Base-by-base conservation (phyloP, 164 flowering plant genomes). In the Platanus orientalis region DNA sequence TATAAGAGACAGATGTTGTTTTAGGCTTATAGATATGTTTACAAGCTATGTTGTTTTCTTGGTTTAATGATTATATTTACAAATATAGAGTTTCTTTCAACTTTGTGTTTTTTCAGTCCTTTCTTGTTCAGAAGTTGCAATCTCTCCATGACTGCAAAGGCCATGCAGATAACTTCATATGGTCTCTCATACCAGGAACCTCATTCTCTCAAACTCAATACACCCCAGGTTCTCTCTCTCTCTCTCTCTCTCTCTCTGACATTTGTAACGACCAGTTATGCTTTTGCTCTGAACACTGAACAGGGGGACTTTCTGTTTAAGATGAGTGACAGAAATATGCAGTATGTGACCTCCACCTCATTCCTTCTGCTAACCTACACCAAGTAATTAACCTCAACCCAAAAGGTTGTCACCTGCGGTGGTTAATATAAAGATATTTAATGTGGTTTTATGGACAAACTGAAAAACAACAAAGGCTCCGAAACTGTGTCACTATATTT, bases 161-260 rank as follows among this genome's bases (percentile, higher is more conserved):
- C 16, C 96, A 85, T 64, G 95, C 98, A 40, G 96, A 90, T 72
- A 84, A 74, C 64, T 92, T 57, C 76, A 88, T 92, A 6, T 89
- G 96, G 60, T 89, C 96, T 57, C 69, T 88, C 44, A 72, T 88
- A 6, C 92, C 96, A 21, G 96, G 90, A 20, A 73, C 80, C 44
- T 67, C 85, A 30, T 78, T 66, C 67, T 83, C 89, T 39, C 80
- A 78, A 48, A 20, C 87, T 32, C 84, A 84, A 55, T 89, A 83
- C 73, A 89, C 96, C 34, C 96, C 96, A 67, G 95, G 95, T 88
- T 50, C 58, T 36, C 25, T 10, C 58, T 60, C 47, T 54, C 54
- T 60, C 57, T 57, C 68, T 55, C 51, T 50, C 49, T 54, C 48
- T 57, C 40, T 24, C 12, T 60, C 34, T 49, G 28, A 40, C 42